Evolutionary conservation across 371 early-diverging fungal species (phyloP), one percentile per base, ranked within the genome.

Genomic region (Mortierella sp.): DNA sequence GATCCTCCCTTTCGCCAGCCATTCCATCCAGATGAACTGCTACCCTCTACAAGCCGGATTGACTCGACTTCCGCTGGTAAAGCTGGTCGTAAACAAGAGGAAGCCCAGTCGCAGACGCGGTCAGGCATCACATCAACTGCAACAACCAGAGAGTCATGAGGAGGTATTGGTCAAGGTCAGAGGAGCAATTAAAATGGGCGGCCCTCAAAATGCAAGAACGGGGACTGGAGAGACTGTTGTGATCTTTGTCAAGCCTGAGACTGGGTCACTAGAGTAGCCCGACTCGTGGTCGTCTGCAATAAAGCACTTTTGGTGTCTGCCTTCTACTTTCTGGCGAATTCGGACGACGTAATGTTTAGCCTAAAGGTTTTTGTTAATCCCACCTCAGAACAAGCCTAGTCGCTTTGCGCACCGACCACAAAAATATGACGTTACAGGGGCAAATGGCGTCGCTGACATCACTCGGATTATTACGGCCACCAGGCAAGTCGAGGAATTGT

Each of bases 1-100:
- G 32, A 79, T 96, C 0, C 87, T 96, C 5, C 96, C 96, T 0
- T 86, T 77, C 43, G 74, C 72, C 16, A 78, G 32, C 12, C 78
- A 82, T 55, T 68, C 77, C 1, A 75, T 86, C 49, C 83, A 80
- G 70, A 82, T 86, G 87, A 86, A 63, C 75, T 86, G 87, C 78
- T 86, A 86, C 65, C 91, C 93, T 0, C 75, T 92, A 29, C 75
- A 81, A 21, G 90, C 92, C 38, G 93, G 93, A 24, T 87, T 91
- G 46, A 89, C 91, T n/a, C 86, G 84, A 35, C 74, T 93, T 29
- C 93, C 93, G 10, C 83, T 89, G 41, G 80, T 93, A 10, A 92
- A 91, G 65, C 87, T 92, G 14, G 86, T 84, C 35, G 72, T 83
- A 21, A 83, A 83, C 68, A 78, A 75, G 55, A 75, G 87, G 6